Evolutionary conservation across 2,329 filamentous ascomycete genomes (phyloP), one percentile per base, ranked within the genome.

Genomic region (Rhynchosporium graminicola): DNA sequence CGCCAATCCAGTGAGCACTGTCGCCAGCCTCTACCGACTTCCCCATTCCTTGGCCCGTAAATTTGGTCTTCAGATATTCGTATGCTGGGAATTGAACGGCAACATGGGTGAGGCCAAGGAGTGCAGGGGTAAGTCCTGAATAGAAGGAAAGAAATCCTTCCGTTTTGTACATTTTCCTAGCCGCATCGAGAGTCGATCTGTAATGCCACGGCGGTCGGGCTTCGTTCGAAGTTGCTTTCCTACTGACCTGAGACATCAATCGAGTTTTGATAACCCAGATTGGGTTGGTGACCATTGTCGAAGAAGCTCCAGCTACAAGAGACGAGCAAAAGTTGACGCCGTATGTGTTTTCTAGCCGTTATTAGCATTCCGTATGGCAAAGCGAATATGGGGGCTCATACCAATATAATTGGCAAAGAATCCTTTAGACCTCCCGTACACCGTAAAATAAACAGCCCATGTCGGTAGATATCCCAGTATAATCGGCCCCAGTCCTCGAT

Each of bases 181-280:
- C 93, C 3, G 95, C 95, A 77, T 99, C 95, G 59, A 92, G 79
- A 1, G 95, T 98, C 62, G 88, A 92, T 68, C 82, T 85, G 77
- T 99, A 99, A 74, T 97, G 90, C 92, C 93, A 98, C 36, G 88
- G 88, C n/a, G 87, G 83, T 60, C 86, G 83, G 26, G 83, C 82
- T 67, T 75, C 73, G 75, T 82, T 74, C 72, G 78, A 80, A 38
- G 77, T 81, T 67, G 83, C 80, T 65, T 79, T 81, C 43, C 80
- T 76, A 68, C 84, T 87, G 28, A 87, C 89, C 79, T 98, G 95
- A 43, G 95, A 97, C 95, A 98, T 98, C 70, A 99, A 84, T 69
- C 95, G 85, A 55, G 95, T 99, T 78, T 99, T 99, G 79, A 99
- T 97, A 43, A 99, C 95, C 95, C 95, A 99, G 65, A 99, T 99